Conservation (phyloP, 1,284 basidiomycete species). For the Athelia sp. region DNA sequence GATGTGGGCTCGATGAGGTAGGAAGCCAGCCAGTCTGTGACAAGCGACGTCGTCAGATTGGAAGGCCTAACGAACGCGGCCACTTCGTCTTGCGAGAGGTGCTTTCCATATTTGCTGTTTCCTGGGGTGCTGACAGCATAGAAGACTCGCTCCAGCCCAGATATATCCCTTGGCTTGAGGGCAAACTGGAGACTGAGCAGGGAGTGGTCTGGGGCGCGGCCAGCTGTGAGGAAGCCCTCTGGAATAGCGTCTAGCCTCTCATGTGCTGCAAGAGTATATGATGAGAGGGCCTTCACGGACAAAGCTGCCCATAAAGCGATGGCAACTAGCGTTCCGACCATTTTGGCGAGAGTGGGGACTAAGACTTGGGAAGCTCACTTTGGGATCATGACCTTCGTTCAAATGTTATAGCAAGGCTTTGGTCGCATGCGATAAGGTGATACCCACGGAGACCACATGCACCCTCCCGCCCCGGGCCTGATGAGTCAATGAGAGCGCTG, state of each 20-base stretch:
- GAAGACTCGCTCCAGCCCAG: conserved; percentile 30
- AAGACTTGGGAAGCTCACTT: too few species aligned
- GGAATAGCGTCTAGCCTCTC: conserved; percentile 17
- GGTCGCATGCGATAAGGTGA: too few species aligned
- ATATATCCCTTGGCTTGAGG: conserved; percentile 30
- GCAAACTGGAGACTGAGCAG: conserved; percentile 33
- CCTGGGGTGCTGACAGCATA: conserved; percentile 41
- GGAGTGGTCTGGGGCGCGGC: conserved; percentile 27
- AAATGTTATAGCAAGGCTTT: too few species aligned
- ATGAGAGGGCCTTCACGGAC: too few species aligned
- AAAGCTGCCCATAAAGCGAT: too few species aligned
- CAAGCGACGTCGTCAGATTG: conserved; percentile 30
- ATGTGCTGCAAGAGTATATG: neutral
- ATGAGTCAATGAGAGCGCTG: too few species aligned
- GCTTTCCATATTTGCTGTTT: conserved; percentile 38
- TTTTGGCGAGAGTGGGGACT: too few species aligned
- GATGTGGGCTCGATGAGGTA: conserved; percentile 28
- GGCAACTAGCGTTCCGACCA: too few species aligned
- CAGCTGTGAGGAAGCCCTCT: conserved; percentile 28
- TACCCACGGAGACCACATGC: too few species aligned
- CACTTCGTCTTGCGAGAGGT: conserved; percentile 41
- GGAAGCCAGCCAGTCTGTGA: conserved; percentile 38
- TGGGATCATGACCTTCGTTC: too few species aligned
- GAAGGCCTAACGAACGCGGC: conserved; percentile 34
- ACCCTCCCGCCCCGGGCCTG: too few species aligned